phyloP scores from a whole-genome alignment of 2,329 filamentous ascomycete genomes.

The Colletotrichum chlorophyti region DNA sequence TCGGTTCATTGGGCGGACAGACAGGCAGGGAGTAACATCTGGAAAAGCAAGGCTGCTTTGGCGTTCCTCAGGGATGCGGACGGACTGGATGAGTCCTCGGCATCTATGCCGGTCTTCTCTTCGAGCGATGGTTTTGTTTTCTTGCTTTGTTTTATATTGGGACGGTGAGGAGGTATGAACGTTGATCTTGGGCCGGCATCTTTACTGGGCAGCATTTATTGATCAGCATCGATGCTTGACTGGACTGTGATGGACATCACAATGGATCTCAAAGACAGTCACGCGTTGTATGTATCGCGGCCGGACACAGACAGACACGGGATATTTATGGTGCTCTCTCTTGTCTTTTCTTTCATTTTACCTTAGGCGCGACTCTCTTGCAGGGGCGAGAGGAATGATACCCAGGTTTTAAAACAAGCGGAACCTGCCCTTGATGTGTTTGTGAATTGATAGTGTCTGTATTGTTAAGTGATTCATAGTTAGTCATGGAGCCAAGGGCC shows the following conservation, averaged over 20 bases:
- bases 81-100: not conserved
- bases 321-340: too few relatives aligned
- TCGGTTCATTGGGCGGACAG: slow-evolving; percentile 16
- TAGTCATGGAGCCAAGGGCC: too few relatives aligned
- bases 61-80: slow-evolving; percentile 14
- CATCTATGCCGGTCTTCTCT: slow-evolving; percentile 1
- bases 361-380: slow-evolving; percentile 13
- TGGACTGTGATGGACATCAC: not conserved
- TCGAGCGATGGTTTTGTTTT: slow-evolving; percentile 1
- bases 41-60: slow-evolving; percentile 25
- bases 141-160: slow-evolving; percentile 2
- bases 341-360: slow-evolving; percentile 13
- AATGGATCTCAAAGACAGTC: not conserved
- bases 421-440: too few relatives aligned
- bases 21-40: slow-evolving; percentile 13
- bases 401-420: slow-evolving; percentile 9
- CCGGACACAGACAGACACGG: too few relatives aligned
- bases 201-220: too few relatives aligned
- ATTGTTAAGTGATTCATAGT: too few relatives aligned
- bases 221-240: not conserved
- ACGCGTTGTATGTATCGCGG: not conserved
- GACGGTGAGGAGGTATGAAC: too few relatives aligned
- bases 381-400: slow-evolving; percentile 28
- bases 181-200: too few relatives aligned
- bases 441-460: too few relatives aligned